Evolutionary conservation across 75 land plant species (phyloP).

Genomic region (Pinus taeda): DNA sequence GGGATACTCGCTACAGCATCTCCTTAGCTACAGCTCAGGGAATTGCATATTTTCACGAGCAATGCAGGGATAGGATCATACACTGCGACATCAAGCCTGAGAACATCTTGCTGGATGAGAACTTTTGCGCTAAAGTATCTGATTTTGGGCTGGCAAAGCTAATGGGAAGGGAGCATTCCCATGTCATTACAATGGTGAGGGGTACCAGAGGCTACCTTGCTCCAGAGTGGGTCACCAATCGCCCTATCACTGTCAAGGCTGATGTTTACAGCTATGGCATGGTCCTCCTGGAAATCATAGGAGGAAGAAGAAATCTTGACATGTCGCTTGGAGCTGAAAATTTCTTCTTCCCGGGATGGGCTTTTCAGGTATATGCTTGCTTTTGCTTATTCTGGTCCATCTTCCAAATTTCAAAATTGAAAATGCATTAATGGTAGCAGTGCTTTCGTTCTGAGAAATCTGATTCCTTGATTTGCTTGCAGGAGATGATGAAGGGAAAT

Average conservation of each 20-base stretch:
- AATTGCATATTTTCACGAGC: conserved; percentile 74
- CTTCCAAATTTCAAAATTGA: neutral
- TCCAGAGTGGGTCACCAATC: conserved; percentile 68
- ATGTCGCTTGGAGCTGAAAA: conserved; percentile 36
- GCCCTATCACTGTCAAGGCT: conserved; percentile 67
- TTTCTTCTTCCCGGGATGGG: conserved; percentile 65
- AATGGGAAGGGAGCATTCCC: conserved; percentile 50
- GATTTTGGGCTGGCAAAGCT: conserved; percentile 90
- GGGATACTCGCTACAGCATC: conserved; percentile 63
- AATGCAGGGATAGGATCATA: conserved; percentile 64
- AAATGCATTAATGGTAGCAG: neutral
- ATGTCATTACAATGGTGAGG: conserved; percentile 55
- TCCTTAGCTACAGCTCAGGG: conserved; percentile 65
- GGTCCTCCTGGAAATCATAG: conserved; percentile 72
- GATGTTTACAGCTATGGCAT: conserved; percentile 83
- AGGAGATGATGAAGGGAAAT: conserved; percentile 51
- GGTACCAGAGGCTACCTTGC: conserved; percentile 81
- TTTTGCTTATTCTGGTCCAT: neutral
- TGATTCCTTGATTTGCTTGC: neutral
- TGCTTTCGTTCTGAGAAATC: neutral
- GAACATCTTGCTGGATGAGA: conserved; percentile 66
- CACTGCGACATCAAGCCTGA: conserved; percentile 92
- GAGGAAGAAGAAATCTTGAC: conserved; percentile 67
- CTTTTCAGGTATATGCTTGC: conserved; percentile 26
- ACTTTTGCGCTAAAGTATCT: conserved; percentile 66